phyloP scores from a whole-genome alignment of 139 green algal species.

The Chlamydomonas applanata region DNA sequence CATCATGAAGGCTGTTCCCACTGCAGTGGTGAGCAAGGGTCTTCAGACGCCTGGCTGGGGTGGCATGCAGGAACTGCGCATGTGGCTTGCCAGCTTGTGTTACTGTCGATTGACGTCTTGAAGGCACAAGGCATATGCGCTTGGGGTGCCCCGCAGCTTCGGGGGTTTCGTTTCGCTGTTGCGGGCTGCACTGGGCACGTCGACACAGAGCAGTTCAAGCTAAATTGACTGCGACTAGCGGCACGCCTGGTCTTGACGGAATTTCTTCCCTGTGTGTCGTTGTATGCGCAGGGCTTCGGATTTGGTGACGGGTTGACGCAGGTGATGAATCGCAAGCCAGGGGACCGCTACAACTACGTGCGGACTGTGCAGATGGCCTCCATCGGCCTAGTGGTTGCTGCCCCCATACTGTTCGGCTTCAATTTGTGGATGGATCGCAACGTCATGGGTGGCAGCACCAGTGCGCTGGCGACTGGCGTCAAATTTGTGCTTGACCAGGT shows the following conservation, averaged over 20 bases:
- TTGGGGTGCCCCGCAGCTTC: too few species aligned
- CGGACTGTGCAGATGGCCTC: conserved; percentile 24
- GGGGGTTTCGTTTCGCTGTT: too few species aligned
- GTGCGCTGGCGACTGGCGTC: not conserved
- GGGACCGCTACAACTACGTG: conserved; percentile 13
- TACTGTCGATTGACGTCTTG: too few species aligned
- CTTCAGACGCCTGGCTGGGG: too few species aligned
- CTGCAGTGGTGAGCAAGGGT: not conserved
- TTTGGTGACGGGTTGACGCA: conserved; percentile 27
- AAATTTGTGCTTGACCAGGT: conserved; percentile 31
- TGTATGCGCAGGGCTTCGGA: conserved; percentile 11
- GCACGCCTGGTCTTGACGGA: too few species aligned
- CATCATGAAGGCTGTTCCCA: not conserved
- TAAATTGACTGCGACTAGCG: too few species aligned
- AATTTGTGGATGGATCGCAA: conserved; percentile 22
- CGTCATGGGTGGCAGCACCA: not conserved
- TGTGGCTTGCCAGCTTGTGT: too few species aligned
- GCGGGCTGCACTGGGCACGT: too few species aligned
- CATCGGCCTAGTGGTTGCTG: conserved; percentile 24
- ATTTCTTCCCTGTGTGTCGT: too few species aligned
- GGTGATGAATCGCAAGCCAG: conserved; percentile 13
- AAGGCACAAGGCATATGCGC: too few species aligned
- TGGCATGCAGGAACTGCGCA: too few species aligned
- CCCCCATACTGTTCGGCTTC: conserved; percentile 23
- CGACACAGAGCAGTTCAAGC: too few species aligned